phyloP scores from a whole-genome alignment of 257 asterid genomes.

The Jacaranda copaia region DNA sequence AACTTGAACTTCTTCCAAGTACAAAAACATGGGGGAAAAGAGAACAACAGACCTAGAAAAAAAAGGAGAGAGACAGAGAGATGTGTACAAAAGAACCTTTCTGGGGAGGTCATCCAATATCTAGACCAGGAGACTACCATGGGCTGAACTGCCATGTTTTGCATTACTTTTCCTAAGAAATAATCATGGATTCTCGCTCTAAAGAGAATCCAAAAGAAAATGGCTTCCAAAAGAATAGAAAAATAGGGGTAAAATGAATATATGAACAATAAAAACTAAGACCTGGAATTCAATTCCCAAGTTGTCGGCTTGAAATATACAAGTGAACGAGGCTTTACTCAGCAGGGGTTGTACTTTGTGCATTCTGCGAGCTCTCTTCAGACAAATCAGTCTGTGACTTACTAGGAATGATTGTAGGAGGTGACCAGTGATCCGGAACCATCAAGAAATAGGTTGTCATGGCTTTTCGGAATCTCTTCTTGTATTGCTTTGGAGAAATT shows the following conservation, averaged over 20 bases:
- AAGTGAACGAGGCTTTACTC: conserved; percentile 39
- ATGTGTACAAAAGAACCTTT: conserved; percentile 37
- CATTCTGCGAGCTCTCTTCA: conserved; percentile 57
- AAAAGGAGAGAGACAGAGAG: neutral
- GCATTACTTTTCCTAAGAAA: conserved; percentile 34
- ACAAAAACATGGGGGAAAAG: conserved; percentile 16
- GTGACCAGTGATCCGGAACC: conserved; percentile 99
- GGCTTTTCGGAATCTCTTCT: conserved; percentile 93
- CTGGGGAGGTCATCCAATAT: conserved; percentile 39
- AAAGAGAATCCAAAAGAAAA: conserved; percentile 41
- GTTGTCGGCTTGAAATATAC: conserved; percentile 39
- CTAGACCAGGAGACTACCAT: conserved; percentile 36
- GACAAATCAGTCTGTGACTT: conserved; percentile 64
- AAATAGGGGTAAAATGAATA: conserved; percentile 13
- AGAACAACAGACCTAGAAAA: neutral
- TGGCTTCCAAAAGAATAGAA: conserved; percentile 60
- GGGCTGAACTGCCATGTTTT: conserved; percentile 35
- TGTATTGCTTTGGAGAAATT: conserved; percentile 93
- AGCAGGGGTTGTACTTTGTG: conserved; percentile 27
- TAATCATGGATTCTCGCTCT: conserved; percentile 37
- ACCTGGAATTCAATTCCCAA: conserved; percentile 28
- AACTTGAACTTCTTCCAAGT: conserved; percentile 37
- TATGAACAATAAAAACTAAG: conserved; percentile 43
- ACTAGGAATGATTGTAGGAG: conserved; percentile 62
- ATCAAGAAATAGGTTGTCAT: conserved; percentile 90